phyloP scores from a whole-genome alignment of 2,329 filamentous ascomycete genomes.

The Alternaria gansuensis region DNA sequence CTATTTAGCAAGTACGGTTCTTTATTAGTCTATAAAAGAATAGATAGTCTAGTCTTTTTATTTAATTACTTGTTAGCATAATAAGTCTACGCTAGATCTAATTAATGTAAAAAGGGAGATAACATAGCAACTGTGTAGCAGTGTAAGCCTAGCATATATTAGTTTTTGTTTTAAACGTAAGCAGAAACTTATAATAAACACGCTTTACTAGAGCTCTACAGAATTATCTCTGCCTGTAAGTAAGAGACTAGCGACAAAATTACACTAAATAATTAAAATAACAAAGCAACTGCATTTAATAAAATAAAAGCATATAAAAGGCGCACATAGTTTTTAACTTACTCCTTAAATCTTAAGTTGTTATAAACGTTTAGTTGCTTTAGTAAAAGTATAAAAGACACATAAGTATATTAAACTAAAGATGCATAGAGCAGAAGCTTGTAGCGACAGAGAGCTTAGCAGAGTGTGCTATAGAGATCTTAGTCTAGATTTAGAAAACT shows the following conservation, averaged over 20 bases:
- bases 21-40: neutral
- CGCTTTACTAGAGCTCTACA: neutral
- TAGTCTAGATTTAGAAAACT: no score
- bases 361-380: constrained; percentile 9
- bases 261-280: constrained; percentile 1
- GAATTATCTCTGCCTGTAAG: constrained; percentile 4
- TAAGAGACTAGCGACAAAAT: constrained; percentile 9
- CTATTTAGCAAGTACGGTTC: neutral
- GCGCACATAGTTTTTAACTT: constrained; percentile 5
- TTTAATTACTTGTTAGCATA: constrained; percentile 2
- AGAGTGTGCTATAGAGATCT: no score
- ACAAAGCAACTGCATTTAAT: constrained; percentile 1
- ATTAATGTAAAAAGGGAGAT: constrained; percentile 12
- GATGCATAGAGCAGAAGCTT: neutral
- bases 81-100: constrained; percentile 10
- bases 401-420: neutral
- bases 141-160: constrained; percentile 12
- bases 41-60: constrained; percentile 4
- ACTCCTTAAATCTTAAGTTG: constrained; percentile 2
- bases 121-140: constrained; percentile 6
- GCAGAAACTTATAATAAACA: constrained; percentile 4
- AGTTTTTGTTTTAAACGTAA: neutral
- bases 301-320: constrained; percentile 6
- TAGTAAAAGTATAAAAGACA: constrained; percentile 1
- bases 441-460: no score